Percentiles rank a stretch among this genome's conserved stretches.
Conservation (phyloP, 2,329 filamentous ascomycete genomes). For the Neophaeococcomyces aloes region DNA sequence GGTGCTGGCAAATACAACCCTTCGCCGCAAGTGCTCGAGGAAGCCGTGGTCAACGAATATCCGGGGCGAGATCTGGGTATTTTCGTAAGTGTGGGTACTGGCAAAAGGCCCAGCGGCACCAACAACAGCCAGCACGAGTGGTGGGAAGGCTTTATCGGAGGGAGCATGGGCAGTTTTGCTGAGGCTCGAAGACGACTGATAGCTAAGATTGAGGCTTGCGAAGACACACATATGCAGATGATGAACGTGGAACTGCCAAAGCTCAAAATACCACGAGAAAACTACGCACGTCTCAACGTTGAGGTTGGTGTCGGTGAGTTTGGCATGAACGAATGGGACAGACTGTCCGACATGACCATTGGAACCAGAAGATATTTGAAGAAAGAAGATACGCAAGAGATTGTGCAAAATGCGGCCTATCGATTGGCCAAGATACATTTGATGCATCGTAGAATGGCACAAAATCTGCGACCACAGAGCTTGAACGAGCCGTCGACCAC, state of each 20-base stretch:
- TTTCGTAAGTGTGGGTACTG: constrained; percentile 89
- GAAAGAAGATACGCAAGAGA: constrained; percentile 61
- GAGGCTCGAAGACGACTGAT: constrained; percentile 79
- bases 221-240: constrained; percentile 82
- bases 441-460: constrained; percentile 58
- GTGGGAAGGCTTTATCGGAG: constrained; percentile 77
- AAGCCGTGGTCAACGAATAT: constrained; percentile 88
- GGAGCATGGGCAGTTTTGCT: constrained; percentile 70
- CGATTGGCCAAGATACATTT: constrained; percentile 77
- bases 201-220: constrained; percentile 88
- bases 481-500: constrained; percentile 22
- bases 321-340: constrained; percentile 96
- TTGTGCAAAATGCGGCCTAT: constrained; percentile 63
- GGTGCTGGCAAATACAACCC: constrained; percentile 88
- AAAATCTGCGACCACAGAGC: constrained; percentile 22
- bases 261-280: constrained; percentile 71
- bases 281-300: constrained; percentile 95
- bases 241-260: constrained; percentile 63
- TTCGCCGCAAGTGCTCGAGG: constrained; percentile 71
- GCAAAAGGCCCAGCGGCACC: constrained; percentile 65
- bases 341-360: constrained; percentile 89
- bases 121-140: constrained; percentile 62
- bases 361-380: constrained; percentile 75
- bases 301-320: constrained; percentile 90
- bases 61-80: constrained; percentile 85